Conservation (phyloP, 2,329 filamentous ascomycete species). For the Aquanectria penicillioides region DNA sequence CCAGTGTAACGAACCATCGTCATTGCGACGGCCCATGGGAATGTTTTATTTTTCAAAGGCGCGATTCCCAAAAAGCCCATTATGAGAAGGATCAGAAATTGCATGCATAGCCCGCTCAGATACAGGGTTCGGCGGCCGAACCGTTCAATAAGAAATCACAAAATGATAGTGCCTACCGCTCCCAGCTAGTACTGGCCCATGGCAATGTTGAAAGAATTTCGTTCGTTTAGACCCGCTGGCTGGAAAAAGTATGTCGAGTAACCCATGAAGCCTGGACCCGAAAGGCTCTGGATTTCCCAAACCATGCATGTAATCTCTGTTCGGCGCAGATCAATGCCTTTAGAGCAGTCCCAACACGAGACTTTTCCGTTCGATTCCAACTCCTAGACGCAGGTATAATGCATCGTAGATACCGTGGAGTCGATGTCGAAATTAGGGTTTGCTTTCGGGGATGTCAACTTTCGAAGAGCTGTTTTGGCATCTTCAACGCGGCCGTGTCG, state of each 20-base stretch:
- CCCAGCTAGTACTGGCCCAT: slow-evolving; percentile 43
- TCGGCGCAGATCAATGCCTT: slow-evolving; percentile 54
- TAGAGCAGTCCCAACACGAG: slow-evolving; percentile 55
- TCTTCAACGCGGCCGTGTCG: background rate
- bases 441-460: background rate
- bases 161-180: slow-evolving; percentile 53
- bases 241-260: slow-evolving; percentile 46
- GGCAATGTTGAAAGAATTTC: slow-evolving; percentile 25
- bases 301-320: slow-evolving; percentile 55
- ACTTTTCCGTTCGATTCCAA: background rate
- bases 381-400: background rate
- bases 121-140: slow-evolving; percentile 54
- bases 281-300: slow-evolving; percentile 27
- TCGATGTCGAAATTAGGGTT: background rate
- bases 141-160: slow-evolving; percentile 48
- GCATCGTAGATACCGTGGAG: background rate
- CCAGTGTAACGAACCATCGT: slow-evolving; percentile 41
- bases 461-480: background rate
- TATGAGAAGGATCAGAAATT: slow-evolving; percentile 48
- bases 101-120: slow-evolving; percentile 49
- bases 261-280: slow-evolving; percentile 3
- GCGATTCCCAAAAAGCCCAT: slow-evolving; percentile 50
- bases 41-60: background rate
- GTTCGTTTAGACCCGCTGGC: slow-evolving; percentile 44
- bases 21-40: slow-evolving; percentile 45